These are phyloP conservation scores for Aspergillus alliaceus DNA, from an alignment of 2,329 filamentous ascomycete genomes.

Conservation along the genomic window DNA sequence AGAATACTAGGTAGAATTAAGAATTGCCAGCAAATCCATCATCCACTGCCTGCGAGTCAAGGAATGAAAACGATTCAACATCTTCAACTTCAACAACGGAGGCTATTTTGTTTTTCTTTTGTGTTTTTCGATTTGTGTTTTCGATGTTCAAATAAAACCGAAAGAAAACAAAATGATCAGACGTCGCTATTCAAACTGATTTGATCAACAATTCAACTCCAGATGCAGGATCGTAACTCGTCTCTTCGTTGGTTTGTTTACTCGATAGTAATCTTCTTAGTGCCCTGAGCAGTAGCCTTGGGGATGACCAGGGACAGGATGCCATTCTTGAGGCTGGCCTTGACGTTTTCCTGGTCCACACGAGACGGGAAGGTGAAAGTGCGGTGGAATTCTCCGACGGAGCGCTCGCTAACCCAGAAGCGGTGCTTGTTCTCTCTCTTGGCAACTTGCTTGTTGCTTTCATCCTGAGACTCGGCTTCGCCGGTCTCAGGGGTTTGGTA, in stretches of 20 bases:
- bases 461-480: slow-evolving; percentile 44
- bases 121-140: neutral
- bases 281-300: slow-evolving; percentile 50
- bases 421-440: slow-evolving; percentile 34
- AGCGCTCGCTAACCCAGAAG: slow-evolving; percentile 62
- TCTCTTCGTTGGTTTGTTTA: slow-evolving; percentile 30
- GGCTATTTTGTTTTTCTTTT: neutral
- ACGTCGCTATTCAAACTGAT: neutral
- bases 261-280: slow-evolving; percentile 58
- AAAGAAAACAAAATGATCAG: neutral
- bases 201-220: neutral
- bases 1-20: neutral
- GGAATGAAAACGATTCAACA: neutral
- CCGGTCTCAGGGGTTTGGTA: slow-evolving; percentile 38
- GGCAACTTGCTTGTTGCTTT: slow-evolving; percentile 17
- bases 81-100: neutral
- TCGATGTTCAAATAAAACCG: neutral
- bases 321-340: slow-evolving; percentile 61
- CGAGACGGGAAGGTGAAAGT: slow-evolving; percentile 58
- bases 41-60: neutral
- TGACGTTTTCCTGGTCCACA: slow-evolving; percentile 60
- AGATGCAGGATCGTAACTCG: neutral
- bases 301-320: slow-evolving; percentile 59
- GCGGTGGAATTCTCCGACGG: slow-evolving; percentile 59
- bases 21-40: slow-evolving; percentile 2